These are phyloP conservation scores for Erysimum cheiri DNA, from an alignment of 441 rosid species.

Conservation along the genomic window DNA sequence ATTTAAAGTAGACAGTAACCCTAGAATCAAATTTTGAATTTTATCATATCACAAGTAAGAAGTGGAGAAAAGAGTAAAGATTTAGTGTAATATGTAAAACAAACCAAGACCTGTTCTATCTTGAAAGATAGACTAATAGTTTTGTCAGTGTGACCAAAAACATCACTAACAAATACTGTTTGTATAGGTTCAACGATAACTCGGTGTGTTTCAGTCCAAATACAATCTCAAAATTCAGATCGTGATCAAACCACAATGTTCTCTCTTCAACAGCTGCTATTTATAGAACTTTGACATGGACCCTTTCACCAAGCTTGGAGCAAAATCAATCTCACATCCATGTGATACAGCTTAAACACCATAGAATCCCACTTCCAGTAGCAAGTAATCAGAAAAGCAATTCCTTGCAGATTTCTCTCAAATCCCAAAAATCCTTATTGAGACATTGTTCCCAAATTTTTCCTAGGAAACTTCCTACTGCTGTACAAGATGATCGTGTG, in stretches of 20 bases:
- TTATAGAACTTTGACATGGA: background rate
- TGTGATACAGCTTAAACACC: conserved; percentile 12
- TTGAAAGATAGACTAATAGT: background rate
- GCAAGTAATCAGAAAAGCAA: background rate
- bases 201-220: too few species aligned
- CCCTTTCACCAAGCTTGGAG: background rate
- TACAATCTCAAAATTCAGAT: background rate
- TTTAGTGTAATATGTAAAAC: background rate
- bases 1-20: conserved; percentile 1
- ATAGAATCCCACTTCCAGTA: background rate
- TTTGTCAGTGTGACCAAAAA: conserved; percentile 5
- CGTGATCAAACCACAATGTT: background rate
- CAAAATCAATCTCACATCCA: background rate
- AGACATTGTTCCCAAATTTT: background rate
- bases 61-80: conserved; percentile 2
- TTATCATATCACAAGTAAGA: background rate
- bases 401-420: too few species aligned
- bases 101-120: conserved; percentile 7
- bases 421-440: background rate
- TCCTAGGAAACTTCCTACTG: conserved; percentile 1
- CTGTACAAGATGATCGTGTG: conserved; percentile 1
- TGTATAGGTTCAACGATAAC: background rate
- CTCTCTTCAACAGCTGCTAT: background rate
- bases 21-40: background rate
- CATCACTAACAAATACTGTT: background rate